Conservation (phyloP, 176 grass and related monocot species). For the Aegilops speltoides region DNA sequence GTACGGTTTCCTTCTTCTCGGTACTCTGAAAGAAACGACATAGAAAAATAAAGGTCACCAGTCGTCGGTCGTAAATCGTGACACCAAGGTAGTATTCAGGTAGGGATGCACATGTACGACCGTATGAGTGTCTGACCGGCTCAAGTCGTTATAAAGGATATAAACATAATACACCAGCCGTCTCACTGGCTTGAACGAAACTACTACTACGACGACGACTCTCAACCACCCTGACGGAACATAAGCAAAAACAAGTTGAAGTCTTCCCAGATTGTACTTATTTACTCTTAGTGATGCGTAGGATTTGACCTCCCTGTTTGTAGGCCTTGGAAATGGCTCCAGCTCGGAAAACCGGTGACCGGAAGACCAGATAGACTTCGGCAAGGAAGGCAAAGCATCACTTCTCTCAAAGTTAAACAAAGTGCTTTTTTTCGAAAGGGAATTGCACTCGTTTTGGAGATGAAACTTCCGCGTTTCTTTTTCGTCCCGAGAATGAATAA, state of each 20-base stretch:
- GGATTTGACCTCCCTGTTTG: background rate
- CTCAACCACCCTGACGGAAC: background rate
- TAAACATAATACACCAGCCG: background rate
- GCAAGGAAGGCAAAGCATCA: background rate
- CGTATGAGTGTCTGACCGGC: background rate
- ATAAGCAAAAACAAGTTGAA: background rate
- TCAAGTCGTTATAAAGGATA: background rate
- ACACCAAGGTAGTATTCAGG: background rate
- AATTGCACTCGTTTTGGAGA: background rate
- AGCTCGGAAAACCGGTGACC: background rate
- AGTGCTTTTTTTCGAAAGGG: background rate
- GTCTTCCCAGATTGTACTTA: background rate
- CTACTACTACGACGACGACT: background rate
- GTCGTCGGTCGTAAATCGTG: background rate
- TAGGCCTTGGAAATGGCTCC: background rate
- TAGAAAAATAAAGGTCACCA: background rate
- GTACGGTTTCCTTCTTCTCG: constrained; percentile 9
- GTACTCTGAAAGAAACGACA: background rate
- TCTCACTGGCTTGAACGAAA: background rate
- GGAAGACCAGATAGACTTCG: background rate
- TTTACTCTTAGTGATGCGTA: background rate
- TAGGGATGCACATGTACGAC: background rate
- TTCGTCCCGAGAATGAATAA: background rate
- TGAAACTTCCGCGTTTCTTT: background rate
- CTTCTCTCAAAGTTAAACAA: background rate